A percentile compares a stretch with the other conserved stretches of the same genome.
These are phyloP conservation scores for Lentinula sp. DNA, from an alignment of 768 basidiomycete genomes.

Conservation along the genomic window DNA sequence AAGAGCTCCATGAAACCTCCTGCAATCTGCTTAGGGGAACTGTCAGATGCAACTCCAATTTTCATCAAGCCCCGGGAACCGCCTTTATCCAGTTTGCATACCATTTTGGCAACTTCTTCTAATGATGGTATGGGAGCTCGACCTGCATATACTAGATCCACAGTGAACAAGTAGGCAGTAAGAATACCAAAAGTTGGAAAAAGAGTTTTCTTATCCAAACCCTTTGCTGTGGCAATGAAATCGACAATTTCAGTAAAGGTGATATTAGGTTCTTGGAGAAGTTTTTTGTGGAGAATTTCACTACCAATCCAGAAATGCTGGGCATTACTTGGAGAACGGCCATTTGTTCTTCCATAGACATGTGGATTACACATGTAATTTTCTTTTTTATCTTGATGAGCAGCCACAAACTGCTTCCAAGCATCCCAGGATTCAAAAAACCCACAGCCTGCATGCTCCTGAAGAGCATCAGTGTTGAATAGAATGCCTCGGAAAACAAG, in stretches of 20 bases:
- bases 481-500: too few species aligned
- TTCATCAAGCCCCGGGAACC: too few species aligned
- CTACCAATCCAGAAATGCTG: background rate
- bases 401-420: too few species aligned
- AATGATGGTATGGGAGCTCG: background rate
- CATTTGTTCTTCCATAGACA: background rate
- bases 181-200: background rate
- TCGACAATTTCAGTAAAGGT: background rate
- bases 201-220: background rate
- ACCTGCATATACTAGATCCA: background rate
- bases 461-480: too few species aligned
- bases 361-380: background rate
- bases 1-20: too few species aligned
- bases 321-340: background rate
- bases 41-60: too few species aligned
- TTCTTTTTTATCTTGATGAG: background rate
- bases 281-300: background rate
- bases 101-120: too few species aligned
- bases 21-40: too few species aligned
- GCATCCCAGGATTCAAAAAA: too few species aligned
- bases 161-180: background rate
- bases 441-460: too few species aligned
- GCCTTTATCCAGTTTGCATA: too few species aligned
- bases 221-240: background rate
- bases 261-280: background rate